A percentile compares a stretch with the other conserved stretches of the same genome.
Conservation (phyloP, 202 grass and related monocot genomes). For the Brachypodium distachyon region DNA sequence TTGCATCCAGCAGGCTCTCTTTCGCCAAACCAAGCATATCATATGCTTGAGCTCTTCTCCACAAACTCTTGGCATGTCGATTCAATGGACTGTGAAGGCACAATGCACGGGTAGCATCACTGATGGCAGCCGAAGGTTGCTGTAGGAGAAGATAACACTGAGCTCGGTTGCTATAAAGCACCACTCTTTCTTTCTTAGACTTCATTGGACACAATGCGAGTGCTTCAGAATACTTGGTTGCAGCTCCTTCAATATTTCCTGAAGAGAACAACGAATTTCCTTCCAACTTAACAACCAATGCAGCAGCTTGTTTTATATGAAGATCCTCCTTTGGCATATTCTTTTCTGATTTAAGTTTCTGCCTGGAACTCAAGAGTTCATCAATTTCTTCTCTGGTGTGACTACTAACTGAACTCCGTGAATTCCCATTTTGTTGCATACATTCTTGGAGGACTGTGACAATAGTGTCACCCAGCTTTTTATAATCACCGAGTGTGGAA, state of each 20-base stretch:
- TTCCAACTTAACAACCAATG: slow-evolving; percentile 97
- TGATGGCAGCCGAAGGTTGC: slow-evolving; percentile 84
- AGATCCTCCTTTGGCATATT: slow-evolving; percentile 95
- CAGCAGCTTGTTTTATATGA: slow-evolving; percentile 95
- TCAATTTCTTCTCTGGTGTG: slow-evolving; percentile 68
- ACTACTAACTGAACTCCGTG: slow-evolving; percentile 39
- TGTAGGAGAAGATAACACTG: slow-evolving; percentile 97
- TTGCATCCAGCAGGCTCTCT: slow-evolving; percentile 95
- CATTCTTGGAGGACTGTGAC: slow-evolving; percentile 68
- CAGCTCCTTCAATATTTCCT: slow-evolving; percentile 85
- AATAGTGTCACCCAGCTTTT: slow-evolving; percentile 79
- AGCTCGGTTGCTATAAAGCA: slow-evolving; percentile 91
- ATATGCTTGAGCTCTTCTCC: slow-evolving; percentile 98
- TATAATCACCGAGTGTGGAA: slow-evolving; percentile 68
- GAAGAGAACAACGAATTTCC: slow-evolving; percentile 97
- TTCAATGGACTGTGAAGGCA: slow-evolving; percentile 86
- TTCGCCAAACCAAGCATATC: slow-evolving; percentile 98
- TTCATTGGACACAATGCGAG: slow-evolving; percentile 90
- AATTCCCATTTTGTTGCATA: slow-evolving; percentile 40
- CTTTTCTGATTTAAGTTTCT: slow-evolving; percentile 81
- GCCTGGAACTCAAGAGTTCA: slow-evolving; percentile 69
- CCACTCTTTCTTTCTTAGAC: slow-evolving; percentile 98
- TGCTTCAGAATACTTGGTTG: slow-evolving; percentile 94
- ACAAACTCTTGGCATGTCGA: slow-evolving; percentile 91
- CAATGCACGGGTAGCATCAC: slow-evolving; percentile 81